Base-by-base conservation (phyloP, 163 green algal genomes). In the Scenedesmus sp. region DNA sequence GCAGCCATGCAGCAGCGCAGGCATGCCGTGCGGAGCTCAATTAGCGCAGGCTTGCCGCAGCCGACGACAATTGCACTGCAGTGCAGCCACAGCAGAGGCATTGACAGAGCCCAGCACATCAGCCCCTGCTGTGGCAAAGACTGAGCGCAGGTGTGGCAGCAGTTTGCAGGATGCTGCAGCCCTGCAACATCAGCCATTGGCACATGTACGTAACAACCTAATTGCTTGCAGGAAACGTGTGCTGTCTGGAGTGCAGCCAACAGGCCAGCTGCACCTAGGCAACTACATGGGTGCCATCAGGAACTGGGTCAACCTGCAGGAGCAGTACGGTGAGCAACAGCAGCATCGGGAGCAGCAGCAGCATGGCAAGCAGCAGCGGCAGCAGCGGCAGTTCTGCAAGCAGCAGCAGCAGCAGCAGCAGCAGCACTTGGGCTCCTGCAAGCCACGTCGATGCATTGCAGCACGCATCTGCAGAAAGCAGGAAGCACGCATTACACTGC, bases 211-310 rank as follows among this genome's bases (percentile, higher is more conserved):
- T 56, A 34, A 64, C 55, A 0, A 15, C 16, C 18, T 15, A 15
- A 15, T 0, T 8, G 4, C 26, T 79, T 88, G 79, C 89, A 92
- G 89, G 55, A 89, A 92, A 54, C 96, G 98, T 23, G 96, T 99
- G 20, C 94, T 99, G 8, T 99, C 96, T 5, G 98, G 98, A 2
- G 97, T 99, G n/a, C 98, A 99, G 95, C 98, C 98, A 9, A 99
- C 98, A 10, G 98, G 98, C 13, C 96, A 94, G 60, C 94, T 99
- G 46, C 98, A 99, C 92, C 91, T 99, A 84, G 98, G 98, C 18
- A 99, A 99, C 94, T 99, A 99, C 92, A 91, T 99, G 76, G 98
- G 98, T 8, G 98, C 98, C 54, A 98, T 99, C 77, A 95, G 96
- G 73, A 99, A 99, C 92, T 99, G 98, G 98, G 97, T 99, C 13